Evolutionary conservation across 129 eudicot genomes (phyloP), one percentile per base, ranked within the genome.

Genomic region (Calendula officinalis): DNA sequence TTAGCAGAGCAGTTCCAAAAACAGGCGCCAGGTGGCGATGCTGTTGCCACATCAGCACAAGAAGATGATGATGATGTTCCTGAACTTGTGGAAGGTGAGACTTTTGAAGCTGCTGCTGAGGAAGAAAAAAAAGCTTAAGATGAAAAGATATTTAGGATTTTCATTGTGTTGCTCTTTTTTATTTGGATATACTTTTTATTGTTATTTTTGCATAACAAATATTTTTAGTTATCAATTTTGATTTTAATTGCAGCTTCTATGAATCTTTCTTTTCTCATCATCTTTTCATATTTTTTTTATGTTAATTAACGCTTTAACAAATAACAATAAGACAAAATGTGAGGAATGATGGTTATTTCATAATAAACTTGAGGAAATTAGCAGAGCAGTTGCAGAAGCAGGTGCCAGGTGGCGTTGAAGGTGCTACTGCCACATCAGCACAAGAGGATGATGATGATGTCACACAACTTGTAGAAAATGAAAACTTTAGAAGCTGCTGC

Each of bases 401-500:
- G 64, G 49, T 58, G 6, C 77, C 88, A 11, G 78, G 76, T 41
- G 77, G 79, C 13, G n/a, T n/a, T n/a, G n/a, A n/a, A n/a, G 85
- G 65, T 15, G 74, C 69, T 10, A 78, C 75, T 16, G 62, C 74
- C 9, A 22, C 78, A 12, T 35, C 66, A 54, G 38, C 38, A 9
- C 67, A 69, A 37, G 81, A 83, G 2, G 95, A 83, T 15, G 95
- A 87, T 37, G 81, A 85, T 54, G 92, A 84, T 9, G 96, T 84
- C 30, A 90, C 90, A 10, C 86, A 81, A 39, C 92, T 79, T 57
- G 89, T 84, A n/a, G 69, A 75, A 8, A 86, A 86, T 46, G 86
- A n/a, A 88, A 73, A 88, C 86, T 45, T 88, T 79, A 62, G 92
- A 88, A 77, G 83, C 91, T 56, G 83, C 82, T 15, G 86, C 96